Evolutionary conservation across 805 yeast species (phyloP), one percentile per base, ranked within the genome.

Genomic region (Kuraishia piskuri): DNA sequence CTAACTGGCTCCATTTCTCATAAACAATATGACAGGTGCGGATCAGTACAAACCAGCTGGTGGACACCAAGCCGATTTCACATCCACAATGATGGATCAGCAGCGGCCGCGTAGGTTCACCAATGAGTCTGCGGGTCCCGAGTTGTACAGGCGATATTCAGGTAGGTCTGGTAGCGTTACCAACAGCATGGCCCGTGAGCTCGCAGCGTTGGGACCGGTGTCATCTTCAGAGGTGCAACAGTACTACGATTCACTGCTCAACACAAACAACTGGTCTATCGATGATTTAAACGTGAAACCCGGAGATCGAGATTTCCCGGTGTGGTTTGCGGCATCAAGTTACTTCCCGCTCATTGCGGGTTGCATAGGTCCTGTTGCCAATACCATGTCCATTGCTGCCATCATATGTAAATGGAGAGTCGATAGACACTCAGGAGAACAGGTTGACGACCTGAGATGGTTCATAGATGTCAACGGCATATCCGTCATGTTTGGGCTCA

Each of bases 321-420:
- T 65, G 37, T 88, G 95, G 94, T 86, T 85, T 58, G 60, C 77
- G 14, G 66, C 84, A 0, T 82, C 91, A 2, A 77, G 86, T 2
- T 83, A 83, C 58, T 76, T 88, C 57, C 96, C 96, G 0, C 75
- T 89, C 23, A 63, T 85, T 7, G 83, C 91, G 0, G 90, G 92
- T 4, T 86, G 92, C 58, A 61, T 84, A 40, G 95, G 94, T 0
- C 96, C 96, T 0, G 60, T 89, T 24, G 83, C 92, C 6, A 88
- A 88, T 59, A 77, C 87, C 75, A 75, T 83, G 46, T 85, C 92
- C 0, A 72, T 87, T 4, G 82, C 86, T 1, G 88, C 91, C 5
- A 73, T 88, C 17, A 81, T 83, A 0, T 84, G 86, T 54, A 73
- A 76, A 50, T 89, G 96, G 96, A 65, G 84, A 51, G 48, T 62